Evolutionary conservation across 345 rosid genomes (phyloP).

Genomic region (Eucalyptus regnans): DNA sequence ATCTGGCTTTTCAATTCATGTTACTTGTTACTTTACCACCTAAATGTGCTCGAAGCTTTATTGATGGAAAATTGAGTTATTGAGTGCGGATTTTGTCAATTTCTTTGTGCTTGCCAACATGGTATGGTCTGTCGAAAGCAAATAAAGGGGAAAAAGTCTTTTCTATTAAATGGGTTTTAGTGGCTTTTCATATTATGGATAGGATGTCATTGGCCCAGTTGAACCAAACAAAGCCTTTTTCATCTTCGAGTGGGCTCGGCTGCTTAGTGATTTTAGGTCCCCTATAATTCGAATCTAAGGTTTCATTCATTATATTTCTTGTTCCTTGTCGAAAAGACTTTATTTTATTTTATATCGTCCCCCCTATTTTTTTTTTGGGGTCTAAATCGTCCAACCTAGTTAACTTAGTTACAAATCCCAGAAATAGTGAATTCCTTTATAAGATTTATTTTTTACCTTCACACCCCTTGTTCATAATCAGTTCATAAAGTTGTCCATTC

Average conservation of each 20-base stretch:
- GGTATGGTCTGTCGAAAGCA: not conserved
- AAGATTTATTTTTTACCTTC: not conserved
- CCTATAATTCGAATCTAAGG: not conserved
- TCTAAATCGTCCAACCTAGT: not conserved
- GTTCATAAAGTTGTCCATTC: not conserved
- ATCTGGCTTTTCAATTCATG: not conserved
- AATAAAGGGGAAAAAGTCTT: not conserved
- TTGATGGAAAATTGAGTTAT: not conserved
- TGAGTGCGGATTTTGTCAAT: not conserved
- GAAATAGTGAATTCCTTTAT: not conserved
- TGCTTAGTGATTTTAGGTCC: not conserved
- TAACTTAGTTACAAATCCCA: not conserved
- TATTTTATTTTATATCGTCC: not conserved
- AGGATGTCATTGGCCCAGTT: not conserved
- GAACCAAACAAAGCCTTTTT: not conserved
- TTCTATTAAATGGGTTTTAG: not conserved
- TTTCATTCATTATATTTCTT: not conserved
- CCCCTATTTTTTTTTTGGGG: too few species aligned
- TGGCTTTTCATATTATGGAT: not conserved
- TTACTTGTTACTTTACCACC: not conserved
- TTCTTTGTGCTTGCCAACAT: not conserved
- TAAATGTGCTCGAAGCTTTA: not conserved
- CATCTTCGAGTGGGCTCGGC: not conserved
- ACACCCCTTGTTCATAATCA: rapidly evolving
- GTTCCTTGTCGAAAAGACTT: not conserved